phyloP scores from a whole-genome alignment of 2,329 filamentous ascomycete genomes.

The Fonsecaea nubica region DNA sequence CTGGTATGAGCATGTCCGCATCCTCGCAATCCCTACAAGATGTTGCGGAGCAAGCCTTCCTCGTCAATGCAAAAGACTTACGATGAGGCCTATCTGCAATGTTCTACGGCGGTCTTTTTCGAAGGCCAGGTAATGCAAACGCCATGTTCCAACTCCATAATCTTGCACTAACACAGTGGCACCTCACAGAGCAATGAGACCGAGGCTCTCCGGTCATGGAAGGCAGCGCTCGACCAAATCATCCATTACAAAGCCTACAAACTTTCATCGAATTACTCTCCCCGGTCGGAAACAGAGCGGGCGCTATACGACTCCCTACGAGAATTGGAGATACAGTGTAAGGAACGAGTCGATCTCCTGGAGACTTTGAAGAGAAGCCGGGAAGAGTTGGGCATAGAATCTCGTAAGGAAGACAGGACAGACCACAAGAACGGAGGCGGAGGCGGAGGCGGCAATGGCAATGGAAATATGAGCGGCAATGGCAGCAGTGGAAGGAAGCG shows the following conservation, averaged over 20 bases:
- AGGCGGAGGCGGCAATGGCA: conserved; percentile 7
- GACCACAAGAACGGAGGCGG: conserved; percentile 25
- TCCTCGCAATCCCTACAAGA: conserved; percentile 37
- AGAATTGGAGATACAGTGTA: conserved; percentile 87
- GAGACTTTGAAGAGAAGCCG: conserved; percentile 76
- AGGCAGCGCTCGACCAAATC: conserved; percentile 84
- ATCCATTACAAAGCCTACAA: conserved; percentile 82
- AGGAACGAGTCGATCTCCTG: conserved; percentile 87
- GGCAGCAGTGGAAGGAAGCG: conserved; percentile 30
- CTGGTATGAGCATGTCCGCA: conserved; percentile 28
- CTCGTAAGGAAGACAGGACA: conserved; percentile 30
- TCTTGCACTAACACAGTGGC: conserved; percentile 1
- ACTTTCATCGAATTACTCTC: conserved; percentile 70
- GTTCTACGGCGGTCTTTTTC: conserved; percentile 95
- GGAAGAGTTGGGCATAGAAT: conserved; percentile 46
- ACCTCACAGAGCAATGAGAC: conserved; percentile 77
- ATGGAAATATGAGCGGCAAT: conserved; percentile 8
- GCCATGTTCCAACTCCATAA: neutral
- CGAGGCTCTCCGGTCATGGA: conserved; percentile 91
- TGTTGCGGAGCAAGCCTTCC: conserved; percentile 65
- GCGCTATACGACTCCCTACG: conserved; percentile 80
- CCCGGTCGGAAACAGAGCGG: conserved; percentile 81
- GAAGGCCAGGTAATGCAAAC: conserved; percentile 75
- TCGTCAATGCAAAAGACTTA: conserved; percentile 94
- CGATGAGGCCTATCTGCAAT: conserved; percentile 93